Conservation (phyloP, 139 green algal species). For the Chlorella sp. region DNA sequence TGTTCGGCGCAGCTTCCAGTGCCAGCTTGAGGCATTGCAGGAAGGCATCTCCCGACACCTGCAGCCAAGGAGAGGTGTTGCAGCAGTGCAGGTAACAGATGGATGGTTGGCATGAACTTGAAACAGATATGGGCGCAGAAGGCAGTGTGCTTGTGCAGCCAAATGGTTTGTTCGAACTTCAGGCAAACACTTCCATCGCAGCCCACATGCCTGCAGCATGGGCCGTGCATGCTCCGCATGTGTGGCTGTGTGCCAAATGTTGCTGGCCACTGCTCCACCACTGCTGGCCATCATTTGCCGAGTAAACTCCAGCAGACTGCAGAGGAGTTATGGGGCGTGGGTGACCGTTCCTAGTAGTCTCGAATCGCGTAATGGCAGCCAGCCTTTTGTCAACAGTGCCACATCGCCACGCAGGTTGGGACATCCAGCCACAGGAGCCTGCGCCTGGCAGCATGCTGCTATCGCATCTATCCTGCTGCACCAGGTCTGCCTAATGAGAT, state of each 20-base stretch:
- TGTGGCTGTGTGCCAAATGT: conserved; percentile 78
- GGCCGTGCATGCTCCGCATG: conserved; percentile 84
- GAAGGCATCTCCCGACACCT: conserved; percentile 64
- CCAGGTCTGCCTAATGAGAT: too few relatives aligned
- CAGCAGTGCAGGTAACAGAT: not conserved
- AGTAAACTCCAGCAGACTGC: conserved; percentile 39
- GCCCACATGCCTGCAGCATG: conserved; percentile 76
- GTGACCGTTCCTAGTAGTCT: too few relatives aligned
- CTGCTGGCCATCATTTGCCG: conserved; percentile 52
- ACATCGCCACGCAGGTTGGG: too few relatives aligned
- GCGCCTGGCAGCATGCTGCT: too few relatives aligned
- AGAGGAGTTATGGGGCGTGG: too few relatives aligned
- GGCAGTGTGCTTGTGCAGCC: not conserved
- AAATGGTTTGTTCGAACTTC: too few relatives aligned
- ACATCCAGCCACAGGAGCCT: too few relatives aligned
- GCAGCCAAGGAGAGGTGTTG: not conserved
- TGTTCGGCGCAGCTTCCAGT: conserved; percentile 47
- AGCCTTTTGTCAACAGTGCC: too few relatives aligned
- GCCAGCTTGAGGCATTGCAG: conserved; percentile 59
- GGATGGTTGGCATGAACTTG: not conserved
- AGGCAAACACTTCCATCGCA: not conserved
- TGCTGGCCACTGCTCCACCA: conserved; percentile 40
- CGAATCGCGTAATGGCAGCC: too few relatives aligned
- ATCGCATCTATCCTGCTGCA: too few relatives aligned
- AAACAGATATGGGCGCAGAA: too few relatives aligned